phyloP scores from a whole-genome alignment of 176 grass and related monocot genomes.

The Raddia guianensis region DNA sequence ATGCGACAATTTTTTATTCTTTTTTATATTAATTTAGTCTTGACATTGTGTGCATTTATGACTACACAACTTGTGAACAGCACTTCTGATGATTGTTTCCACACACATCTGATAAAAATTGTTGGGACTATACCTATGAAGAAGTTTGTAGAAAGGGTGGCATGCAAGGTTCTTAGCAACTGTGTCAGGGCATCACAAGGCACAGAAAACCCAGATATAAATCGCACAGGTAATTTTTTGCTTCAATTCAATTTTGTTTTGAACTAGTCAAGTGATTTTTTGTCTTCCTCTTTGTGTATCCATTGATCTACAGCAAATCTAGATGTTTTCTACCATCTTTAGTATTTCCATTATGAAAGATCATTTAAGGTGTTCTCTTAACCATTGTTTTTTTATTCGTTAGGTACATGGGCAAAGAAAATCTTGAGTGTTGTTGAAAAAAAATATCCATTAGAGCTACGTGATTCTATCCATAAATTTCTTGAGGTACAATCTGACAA shows the following conservation, averaged over 20 bases:
- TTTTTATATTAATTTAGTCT: constrained; percentile 21
- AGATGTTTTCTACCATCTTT: background rate
- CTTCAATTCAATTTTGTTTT: constrained; percentile 27
- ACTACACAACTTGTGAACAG: constrained; percentile 49
- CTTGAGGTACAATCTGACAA: constrained; percentile 59
- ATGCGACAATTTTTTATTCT: constrained; percentile 40
- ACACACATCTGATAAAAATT: constrained; percentile 49
- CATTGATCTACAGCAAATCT: background rate
- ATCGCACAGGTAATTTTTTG: constrained; percentile 48
- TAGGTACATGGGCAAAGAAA: constrained; percentile 74
- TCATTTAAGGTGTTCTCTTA: constrained; percentile 9
- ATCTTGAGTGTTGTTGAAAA: constrained; percentile 59
- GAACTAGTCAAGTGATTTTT: background rate
- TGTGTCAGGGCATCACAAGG: constrained; percentile 55
- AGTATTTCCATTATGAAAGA: constrained; percentile 24
- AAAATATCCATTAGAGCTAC: constrained; percentile 65
- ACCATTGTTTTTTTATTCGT: constrained; percentile 15
- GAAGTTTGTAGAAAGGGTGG: constrained; percentile 64
- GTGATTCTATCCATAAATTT: constrained; percentile 73
- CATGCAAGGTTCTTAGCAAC: constrained; percentile 60
- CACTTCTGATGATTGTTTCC: constrained; percentile 55
- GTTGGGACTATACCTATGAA: constrained; percentile 62
- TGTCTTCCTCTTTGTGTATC: constrained; percentile 6
- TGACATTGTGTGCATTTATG: constrained; percentile 29
- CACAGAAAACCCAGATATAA: constrained; percentile 48